Percentiles rank a stretch among this genome's conserved stretches.
Conservation (phyloP, 73 alveolate species). For the Paramecium primaurelia region DNA sequence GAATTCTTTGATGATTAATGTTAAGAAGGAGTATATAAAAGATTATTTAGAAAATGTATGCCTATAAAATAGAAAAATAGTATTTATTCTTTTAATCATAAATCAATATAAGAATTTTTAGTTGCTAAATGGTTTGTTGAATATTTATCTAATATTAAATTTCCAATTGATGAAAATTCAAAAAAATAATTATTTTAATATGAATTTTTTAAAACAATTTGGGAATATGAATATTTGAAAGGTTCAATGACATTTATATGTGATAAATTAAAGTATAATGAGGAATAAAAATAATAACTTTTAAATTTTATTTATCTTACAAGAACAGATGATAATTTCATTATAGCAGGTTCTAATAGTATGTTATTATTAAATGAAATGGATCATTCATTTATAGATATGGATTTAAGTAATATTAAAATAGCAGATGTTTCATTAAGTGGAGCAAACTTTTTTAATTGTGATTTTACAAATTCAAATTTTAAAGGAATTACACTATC, state of each 20-base stretch:
- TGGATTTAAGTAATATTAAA: not conserved
- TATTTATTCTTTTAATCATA: constrained; percentile 9
- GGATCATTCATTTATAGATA: not conserved
- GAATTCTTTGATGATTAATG: not conserved
- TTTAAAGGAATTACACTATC: not conserved
- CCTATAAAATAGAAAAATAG: not conserved
- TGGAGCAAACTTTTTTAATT: not conserved
- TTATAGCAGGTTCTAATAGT: not conserved
- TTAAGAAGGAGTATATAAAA: not conserved
- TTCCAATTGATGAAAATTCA: not conserved
- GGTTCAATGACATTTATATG: not conserved
- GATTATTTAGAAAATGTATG: constrained; percentile 3
- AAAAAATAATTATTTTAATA: not conserved
- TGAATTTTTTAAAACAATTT: not conserved
- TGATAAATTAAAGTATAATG: not conserved
- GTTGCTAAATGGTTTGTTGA: constrained; percentile 15
- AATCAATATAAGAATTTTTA: constrained; percentile 1
- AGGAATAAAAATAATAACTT: not conserved
- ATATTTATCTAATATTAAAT: not conserved
- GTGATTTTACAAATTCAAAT: not conserved
- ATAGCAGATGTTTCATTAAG: not conserved
- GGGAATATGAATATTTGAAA: not conserved
- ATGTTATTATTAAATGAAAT: not conserved
- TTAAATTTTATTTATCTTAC: not conserved
- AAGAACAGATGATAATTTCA: not conserved